Evolutionary conservation across 768 basidiomycete species (phyloP).

Genomic region (Serendipita vermifera): DNA sequence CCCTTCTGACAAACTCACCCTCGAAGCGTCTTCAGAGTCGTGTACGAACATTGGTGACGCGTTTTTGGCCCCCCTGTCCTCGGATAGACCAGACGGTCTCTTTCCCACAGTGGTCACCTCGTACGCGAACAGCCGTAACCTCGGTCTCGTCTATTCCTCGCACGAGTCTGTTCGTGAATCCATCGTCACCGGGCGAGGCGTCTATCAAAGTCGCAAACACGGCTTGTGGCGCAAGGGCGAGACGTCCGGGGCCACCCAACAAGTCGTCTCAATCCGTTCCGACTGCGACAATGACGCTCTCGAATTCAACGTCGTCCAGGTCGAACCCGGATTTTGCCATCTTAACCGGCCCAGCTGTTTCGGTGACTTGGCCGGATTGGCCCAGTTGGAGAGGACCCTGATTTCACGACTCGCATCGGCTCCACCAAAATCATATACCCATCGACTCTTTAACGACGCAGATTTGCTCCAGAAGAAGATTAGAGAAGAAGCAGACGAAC

Average conservation of each 20-base stretch:
- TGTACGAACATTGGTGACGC: slow-evolving; percentile 69
- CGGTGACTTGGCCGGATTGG: slow-evolving; percentile 62
- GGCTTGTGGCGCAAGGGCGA: slow-evolving; percentile 96
- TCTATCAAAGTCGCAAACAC: slow-evolving; percentile 93
- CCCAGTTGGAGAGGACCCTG: slow-evolving; percentile 70
- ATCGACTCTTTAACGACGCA: slow-evolving; percentile 68
- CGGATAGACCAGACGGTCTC: slow-evolving; percentile 83
- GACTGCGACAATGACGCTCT: slow-evolving; percentile 93
- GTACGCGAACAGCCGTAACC: slow-evolving; percentile 45
- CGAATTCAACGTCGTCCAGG: slow-evolving; percentile 80
- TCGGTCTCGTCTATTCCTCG: slow-evolving; percentile 96
- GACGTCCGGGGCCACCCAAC: slow-evolving; percentile 87
- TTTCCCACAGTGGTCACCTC: slow-evolving; percentile 88
- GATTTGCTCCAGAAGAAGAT: slow-evolving; percentile 83
- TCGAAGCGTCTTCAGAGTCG: slow-evolving; percentile 36
- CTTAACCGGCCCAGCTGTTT: slow-evolving; percentile 81
- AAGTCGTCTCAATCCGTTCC: slow-evolving; percentile 62
- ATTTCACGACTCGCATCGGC: slow-evolving; percentile 56
- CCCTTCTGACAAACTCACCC: slow-evolving; percentile 55
- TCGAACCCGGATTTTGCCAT: slow-evolving; percentile 90
- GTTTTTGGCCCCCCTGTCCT: slow-evolving; percentile 67
- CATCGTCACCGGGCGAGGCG: slow-evolving; percentile 77
- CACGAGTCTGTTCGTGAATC: slow-evolving; percentile 70
- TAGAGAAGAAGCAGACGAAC: slow-evolving; percentile 95
- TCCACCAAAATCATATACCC: slow-evolving; percentile 87